Base-by-base conservation (phyloP, 768 basidiomycete genomes). In the Leccinum incarnatum region DNA sequence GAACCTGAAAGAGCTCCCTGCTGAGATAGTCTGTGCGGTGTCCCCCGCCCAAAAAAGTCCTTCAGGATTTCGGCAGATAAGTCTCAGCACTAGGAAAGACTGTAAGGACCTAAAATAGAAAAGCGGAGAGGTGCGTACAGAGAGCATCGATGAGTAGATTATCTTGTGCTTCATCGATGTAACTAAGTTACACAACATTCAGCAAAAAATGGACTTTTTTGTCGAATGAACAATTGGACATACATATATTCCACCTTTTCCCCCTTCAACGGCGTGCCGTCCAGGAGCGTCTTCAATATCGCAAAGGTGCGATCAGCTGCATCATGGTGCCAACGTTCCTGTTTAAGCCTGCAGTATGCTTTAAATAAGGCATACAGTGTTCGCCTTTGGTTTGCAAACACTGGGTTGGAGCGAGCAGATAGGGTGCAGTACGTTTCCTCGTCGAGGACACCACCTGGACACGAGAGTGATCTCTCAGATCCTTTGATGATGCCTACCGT, bases 21-120 rank as follows among this genome's bases (percentile, higher is more conserved):
- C 79, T 0, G 87, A 84, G 40, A 91, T 91, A 0, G 89, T 87
- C 62, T 91, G 89, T 0, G 89, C 88, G 0, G 89, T 90, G 65
- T 91, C 89, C 0, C 90, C 89, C 2, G 88, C 89, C 86, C 87
- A 90, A 61, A 91, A 87, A 19, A 89, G 70, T 0, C 89, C 88
- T 53, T 87, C 74, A 0, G 82, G 79, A 64, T 89, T 89, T 11
- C 70, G 70, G 60, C 86, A 89, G 19, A 91, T 66, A 0, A 76
- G 75, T 30, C 87, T 75, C 42, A 91, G 69, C 4, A 91, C 89
- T 90, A 56, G 25, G 36, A 6, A 1, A 27, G 7, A 52, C 1
- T 14, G 40, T 42, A 42, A 42, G 40, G 40, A 19, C 4, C 3
- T 19, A 19, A 2, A 42, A 19, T 2, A 42, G 3, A 2, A 50